Evolutionary conservation across 2,329 filamentous ascomycete species (phyloP).

Genomic region (Chalaropsis ovoidea): DNA sequence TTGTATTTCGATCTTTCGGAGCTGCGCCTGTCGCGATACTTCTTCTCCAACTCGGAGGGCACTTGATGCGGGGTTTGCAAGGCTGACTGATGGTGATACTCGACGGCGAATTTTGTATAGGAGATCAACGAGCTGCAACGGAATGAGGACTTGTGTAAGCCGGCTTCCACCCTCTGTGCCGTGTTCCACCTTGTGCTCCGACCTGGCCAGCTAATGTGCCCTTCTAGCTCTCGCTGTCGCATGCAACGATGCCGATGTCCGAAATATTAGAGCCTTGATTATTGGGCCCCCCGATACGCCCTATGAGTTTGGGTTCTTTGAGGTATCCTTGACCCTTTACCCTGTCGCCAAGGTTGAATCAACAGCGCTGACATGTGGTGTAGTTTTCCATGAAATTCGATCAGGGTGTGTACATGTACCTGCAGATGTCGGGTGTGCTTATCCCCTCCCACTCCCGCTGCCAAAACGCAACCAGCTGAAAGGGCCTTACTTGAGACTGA

Average conservation of each 20-base stretch:
- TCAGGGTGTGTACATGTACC: slow-evolving; percentile 44
- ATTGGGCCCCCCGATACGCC: slow-evolving; percentile 88
- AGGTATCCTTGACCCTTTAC: slow-evolving; percentile 47
- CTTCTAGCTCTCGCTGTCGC: slow-evolving; percentile 68
- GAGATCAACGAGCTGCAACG: slow-evolving; percentile 81
- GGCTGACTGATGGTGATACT: slow-evolving; percentile 6
- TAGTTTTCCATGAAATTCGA: slow-evolving; percentile 70
- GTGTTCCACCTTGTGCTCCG: not conserved
- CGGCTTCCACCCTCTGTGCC: slow-evolving; percentile 3
- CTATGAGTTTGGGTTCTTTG: slow-evolving; percentile 96
- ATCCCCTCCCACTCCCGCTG: not conserved
- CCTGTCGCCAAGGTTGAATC: not conserved
- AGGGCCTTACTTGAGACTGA: not conserved
- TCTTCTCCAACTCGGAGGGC: not conserved
- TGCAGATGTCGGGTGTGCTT: not conserved
- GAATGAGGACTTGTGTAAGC: slow-evolving; percentile 70
- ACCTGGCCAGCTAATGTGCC: not conserved
- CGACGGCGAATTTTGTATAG: slow-evolving; percentile 37
- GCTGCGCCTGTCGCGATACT: not conserved
- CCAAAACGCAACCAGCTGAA: not conserved
- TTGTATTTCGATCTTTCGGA: slow-evolving; percentile 26
- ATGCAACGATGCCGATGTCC: slow-evolving; percentile 78
- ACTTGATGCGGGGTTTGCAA: slow-evolving; percentile 16
- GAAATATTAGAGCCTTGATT: slow-evolving; percentile 76
- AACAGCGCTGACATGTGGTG: not conserved